Evolutionary conservation across 192 early-diverging fungal genomes (phyloP), one percentile per base, ranked within the genome.

Genomic region (Neocallimastix lanati): DNA sequence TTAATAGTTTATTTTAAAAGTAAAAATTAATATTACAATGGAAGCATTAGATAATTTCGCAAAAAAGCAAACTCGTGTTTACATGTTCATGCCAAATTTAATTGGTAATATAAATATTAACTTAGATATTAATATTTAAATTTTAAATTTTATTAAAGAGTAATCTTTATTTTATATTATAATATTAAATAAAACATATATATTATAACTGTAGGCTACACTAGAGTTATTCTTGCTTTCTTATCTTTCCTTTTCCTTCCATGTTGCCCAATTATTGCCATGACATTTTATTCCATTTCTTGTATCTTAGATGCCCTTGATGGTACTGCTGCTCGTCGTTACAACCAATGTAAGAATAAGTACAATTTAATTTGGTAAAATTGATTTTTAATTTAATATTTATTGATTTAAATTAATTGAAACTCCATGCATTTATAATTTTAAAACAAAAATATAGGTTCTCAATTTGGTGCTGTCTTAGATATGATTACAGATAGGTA

Each of bases 401-500:
- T n/a, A n/a, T n/a, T n/a, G n/a, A n/a, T n/a, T n/a, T n/a, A n/a
- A n/a, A n/a, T n/a, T n/a, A n/a, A n/a, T n/a, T n/a, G n/a, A n/a
- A n/a, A n/a, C n/a, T n/a, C n/a, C n/a, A n/a, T n/a, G n/a, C n/a
- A n/a, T n/a, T n/a, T n/a, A n/a, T n/a, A n/a, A n/a, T n/a, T n/a
- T n/a, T n/a, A n/a, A n/a, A 28, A 21, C 3, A 18, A 29, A 13
- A 29, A 28, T 25, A 28, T 77, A 89, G 88, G 83, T n/a, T 83
- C 87, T 25, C 92, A 92, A 78, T 98, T 98, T 86, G 98, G 98
- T 37, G 94, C 95, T 29, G 96, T 98, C 25, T 86, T 99, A 35
- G 98, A 99, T 82, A 99, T 99, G 98, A 96, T 99, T 76, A 98
- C 97, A 29, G 98, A 99, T 86, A 90, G 94, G 89, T 93, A 86